Conservation (phyloP, 495 filamentous ascomycete genomes). For the Penicillium maclennaniae region DNA sequence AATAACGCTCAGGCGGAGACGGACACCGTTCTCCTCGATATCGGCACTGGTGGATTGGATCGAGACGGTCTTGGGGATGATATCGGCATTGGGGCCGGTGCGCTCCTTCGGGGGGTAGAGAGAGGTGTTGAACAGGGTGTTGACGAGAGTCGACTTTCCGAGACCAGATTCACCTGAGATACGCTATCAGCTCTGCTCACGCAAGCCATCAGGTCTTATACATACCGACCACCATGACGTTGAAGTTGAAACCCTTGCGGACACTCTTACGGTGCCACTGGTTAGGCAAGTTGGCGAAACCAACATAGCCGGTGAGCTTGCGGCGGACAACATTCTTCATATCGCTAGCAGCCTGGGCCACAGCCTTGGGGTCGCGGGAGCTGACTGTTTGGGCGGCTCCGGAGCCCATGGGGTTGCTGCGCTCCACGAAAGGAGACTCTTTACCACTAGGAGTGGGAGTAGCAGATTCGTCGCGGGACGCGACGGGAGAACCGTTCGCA, state of each 20-base stretch:
- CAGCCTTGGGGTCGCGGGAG: constrained; percentile 82
- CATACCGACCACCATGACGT: constrained; percentile 99
- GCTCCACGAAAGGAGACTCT: constrained; percentile 55
- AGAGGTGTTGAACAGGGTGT: constrained; percentile 99
- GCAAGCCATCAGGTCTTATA: constrained; percentile 18
- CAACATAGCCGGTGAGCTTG: constrained; percentile 97
- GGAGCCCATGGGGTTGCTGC: constrained; percentile 60
- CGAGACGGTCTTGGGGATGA: constrained; percentile 97
- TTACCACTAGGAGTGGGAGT: constrained; percentile 45
- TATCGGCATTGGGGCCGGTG: constrained; percentile 93
- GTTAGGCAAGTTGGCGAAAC: constrained; percentile 97
- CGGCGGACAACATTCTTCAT: constrained; percentile 96
- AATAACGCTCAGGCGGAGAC: constrained; percentile 92
- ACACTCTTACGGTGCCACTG: constrained; percentile 99
- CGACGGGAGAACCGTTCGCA: constrained; percentile 37
- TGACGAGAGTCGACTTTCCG: constrained; percentile 98
- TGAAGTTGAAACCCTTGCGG: constrained; percentile 99
- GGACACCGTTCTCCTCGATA: constrained; percentile 98
- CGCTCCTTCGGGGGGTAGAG: constrained; percentile 98
- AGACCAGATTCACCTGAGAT: constrained; percentile 90
- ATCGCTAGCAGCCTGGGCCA: constrained; percentile 71
- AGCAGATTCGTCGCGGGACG: constrained; percentile 23
- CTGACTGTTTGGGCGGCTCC: constrained; percentile 62
- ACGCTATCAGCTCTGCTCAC: not conserved
- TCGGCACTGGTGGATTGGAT: constrained; percentile 99